Conservation (phyloP, 169 alveolate species). For the Plasmodium knowlesi region DNA sequence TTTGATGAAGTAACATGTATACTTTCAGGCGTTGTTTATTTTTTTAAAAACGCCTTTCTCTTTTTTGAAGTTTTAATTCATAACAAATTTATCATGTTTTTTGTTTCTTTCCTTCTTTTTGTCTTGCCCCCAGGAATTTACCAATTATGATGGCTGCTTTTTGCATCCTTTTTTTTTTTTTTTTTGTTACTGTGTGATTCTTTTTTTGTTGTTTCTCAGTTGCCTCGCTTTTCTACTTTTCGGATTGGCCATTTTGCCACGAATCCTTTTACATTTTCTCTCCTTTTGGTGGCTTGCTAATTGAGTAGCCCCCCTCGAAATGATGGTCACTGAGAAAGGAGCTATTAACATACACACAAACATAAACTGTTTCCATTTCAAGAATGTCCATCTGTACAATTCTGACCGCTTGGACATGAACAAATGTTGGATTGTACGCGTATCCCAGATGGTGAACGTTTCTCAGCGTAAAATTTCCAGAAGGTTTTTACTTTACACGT, state of each 20-base stretch:
- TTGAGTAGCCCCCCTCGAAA: neutral
- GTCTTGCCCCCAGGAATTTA: no score
- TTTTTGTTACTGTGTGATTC: no score
- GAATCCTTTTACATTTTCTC: neutral
- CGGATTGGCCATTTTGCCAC: neutral
- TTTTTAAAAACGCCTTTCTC: no score
- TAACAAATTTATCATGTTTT: no score
- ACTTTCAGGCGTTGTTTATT: neutral
- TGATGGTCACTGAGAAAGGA: neutral
- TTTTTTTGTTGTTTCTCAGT: no score
- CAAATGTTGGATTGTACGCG: neutral
- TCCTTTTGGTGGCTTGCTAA: neutral
- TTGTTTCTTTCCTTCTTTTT: no score
- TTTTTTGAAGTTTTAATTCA: no score
- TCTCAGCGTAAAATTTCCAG: neutral
- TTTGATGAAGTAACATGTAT: neutral
- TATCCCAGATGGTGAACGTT: neutral
- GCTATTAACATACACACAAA: neutral
- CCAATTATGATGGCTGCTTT: no score
- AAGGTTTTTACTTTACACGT: neutral
- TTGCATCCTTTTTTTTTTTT: no score
- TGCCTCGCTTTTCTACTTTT: no score
- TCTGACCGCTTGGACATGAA: neutral
- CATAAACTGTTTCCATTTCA: neutral
- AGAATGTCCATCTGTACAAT: neutral